Evolutionary conservation across 345 rosid species (phyloP).

Genomic region (Citrus unshiu): DNA sequence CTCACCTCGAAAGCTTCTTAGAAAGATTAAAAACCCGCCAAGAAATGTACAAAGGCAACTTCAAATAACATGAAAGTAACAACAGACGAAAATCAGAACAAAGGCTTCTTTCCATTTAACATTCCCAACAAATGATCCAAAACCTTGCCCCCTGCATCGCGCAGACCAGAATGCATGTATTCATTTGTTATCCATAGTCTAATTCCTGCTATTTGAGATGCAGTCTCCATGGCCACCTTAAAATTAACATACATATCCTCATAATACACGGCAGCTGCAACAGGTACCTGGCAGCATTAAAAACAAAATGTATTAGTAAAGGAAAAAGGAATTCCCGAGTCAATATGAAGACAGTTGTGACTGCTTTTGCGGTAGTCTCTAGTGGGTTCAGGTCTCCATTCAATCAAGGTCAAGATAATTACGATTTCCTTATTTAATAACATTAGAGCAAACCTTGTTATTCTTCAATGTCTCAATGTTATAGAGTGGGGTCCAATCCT

Average conservation of each 20-base stretch:
- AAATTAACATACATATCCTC: conserved; percentile 89
- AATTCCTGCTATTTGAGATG: conserved; percentile 61
- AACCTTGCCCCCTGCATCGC: conserved; percentile 69
- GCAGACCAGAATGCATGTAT: conserved; percentile 92
- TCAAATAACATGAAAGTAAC: neutral
- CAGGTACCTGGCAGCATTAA: conserved; percentile 57
- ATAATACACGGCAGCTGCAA: conserved; percentile 83
- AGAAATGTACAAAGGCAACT: neutral
- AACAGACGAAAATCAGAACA: conserved; percentile 39
- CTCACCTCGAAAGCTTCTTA: neutral
- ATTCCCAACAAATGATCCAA: conserved; percentile 79
- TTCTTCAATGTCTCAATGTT: conserved; percentile 38
- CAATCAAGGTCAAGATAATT: neutral
- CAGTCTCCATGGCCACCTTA: conserved; percentile 79
- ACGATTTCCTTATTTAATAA: neutral
- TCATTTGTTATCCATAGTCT: conserved; percentile 84
- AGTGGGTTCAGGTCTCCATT: neutral
- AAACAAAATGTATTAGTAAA: neutral
- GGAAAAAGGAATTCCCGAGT: neutral
- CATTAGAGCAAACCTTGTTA: conserved; percentile 50
- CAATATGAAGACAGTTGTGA: neutral
- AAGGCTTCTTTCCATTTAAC: conserved; percentile 75
- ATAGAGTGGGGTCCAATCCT: conserved; percentile 79
- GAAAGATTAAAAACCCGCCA: too few species aligned
- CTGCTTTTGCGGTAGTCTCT: neutral